Evolutionary conservation across 2,329 filamentous ascomycete genomes (phyloP).

Genomic region (Lasiodiplodia sp.): DNA sequence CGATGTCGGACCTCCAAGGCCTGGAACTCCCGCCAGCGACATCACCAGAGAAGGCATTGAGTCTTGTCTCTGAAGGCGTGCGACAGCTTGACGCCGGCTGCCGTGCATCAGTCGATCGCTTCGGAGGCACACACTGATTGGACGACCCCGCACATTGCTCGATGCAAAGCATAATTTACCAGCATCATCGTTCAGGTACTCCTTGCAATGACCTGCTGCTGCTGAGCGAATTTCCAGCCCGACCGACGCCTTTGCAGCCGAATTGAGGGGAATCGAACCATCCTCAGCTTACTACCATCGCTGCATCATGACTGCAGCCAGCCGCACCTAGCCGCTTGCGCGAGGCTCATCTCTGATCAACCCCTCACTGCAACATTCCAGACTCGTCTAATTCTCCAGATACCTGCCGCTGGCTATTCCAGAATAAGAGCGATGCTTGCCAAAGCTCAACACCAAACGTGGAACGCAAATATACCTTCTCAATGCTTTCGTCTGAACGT

Average conservation of each 20-base stretch:
- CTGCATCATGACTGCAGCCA: not conserved
- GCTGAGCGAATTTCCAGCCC: not conserved
- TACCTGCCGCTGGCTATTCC: not conserved
- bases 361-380: not conserved
- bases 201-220: not conserved
- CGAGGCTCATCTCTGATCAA: not conserved
- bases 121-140: not conserved
- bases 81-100: not conserved
- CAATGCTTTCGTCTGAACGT: no score
- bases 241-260: not conserved
- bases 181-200: no score
- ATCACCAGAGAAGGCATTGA: no score
- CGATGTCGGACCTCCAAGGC: not conserved
- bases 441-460: not conserved
- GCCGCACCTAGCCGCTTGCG: not conserved
- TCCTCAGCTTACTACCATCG: not conserved
- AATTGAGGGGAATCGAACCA: not conserved
- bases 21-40: no score
- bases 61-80: not conserved
- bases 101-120: not conserved
- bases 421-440: not conserved
- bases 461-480: no score
- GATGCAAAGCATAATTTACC: not conserved
- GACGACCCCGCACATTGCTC: not conserved
- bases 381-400: not conserved